Base-by-base conservation (phyloP, 176 grass and related monocot genomes). In the Canna indica region DNA sequence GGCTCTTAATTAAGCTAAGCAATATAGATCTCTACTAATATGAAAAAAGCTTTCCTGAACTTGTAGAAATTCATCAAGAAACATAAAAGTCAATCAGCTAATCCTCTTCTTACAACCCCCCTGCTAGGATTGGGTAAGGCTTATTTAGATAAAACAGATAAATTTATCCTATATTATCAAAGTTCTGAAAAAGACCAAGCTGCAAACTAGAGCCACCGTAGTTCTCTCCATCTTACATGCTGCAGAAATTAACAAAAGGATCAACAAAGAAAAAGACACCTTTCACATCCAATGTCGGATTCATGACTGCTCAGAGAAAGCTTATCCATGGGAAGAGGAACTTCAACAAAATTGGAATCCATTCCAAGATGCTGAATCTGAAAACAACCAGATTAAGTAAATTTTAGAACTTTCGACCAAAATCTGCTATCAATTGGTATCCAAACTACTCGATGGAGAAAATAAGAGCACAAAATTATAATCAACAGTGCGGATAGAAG, bases 291-390 rank as follows among this genome's bases (percentile, higher is more conserved):
- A 52, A 20, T 20, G 57, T 44, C 7, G 16, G 59, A 38, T 38
- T 67, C 61, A 4, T 42, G 39, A 31, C 64, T 26, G 36, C 76
- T 34, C 70, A 83, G 35, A 22, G 74, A 72, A 2, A 83, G 30
- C 80, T 83, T 83, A 39, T 83, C 59, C 80, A 83, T 26, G 30
- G 80, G 80, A 7, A 83, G 70, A 63, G 41, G 56, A 65, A 67
- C 70, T 24, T 83, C 80, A 0, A n/a, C 59, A 36, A 52, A 52
- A 52, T 53, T 38, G 24, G 32, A 45, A 18, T 68, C 47, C 75
- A 65, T 77, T 17, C 28, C 47, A 20, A n/a, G 47, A 52, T 52
- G 47, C 47, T 52, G 47, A n/a, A 52, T 18, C 17, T 4, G 14
- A 52, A 52, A 52, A 15, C 5, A 52, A 20, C 47, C 2, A 20